Base-by-base conservation (phyloP, 257 asterid genomes). In the Penstemon barbatus region DNA sequence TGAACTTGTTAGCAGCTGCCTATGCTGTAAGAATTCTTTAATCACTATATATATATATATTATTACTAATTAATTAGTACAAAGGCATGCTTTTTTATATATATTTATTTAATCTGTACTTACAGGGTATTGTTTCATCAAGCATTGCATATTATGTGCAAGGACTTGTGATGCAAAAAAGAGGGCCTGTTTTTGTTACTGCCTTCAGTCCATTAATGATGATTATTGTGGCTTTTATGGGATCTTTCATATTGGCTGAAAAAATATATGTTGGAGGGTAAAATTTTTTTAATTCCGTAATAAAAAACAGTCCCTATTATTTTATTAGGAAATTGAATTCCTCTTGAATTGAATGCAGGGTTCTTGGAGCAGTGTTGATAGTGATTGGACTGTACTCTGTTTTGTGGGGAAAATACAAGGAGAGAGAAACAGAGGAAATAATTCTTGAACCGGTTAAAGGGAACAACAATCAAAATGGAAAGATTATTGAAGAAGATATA, bases 121-220 rank as follows among this genome's bases (percentile, higher is more conserved):
- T 1, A 25, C 84, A 92, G 98, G 98, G 98, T 0, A 92, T 89
- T 46, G 89, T 92, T 18, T 86, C 98, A 48, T 92, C 97, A 13
- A 80, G 98, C 65, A 85, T 92, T 53, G 95, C 97, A 43, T 89
- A 92, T 79, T 92, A 92, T 75, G 98, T 92, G 7, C 97, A 92
- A 78, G 97, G 97, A 1, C 74, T 83, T 0, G 96, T 92, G 15
- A 87, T 92, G 98, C 79, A 87, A 56, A 89, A 87, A 63, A 76
- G 86, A 65, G 97, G 97, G 45, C 98, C 96, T 0, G 96, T 89
- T 3, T 89, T 92, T 44, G 98, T 81, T 0, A 92, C 98, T 4
- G 92, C 98, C 53, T 92, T 92, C 70, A 92, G 96, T 65, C 96
- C 97, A 4, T 74, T 92, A 75, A 92, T 92, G 97, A 92, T 89